These are phyloP conservation scores for Rhodotorula sp. DNA, from an alignment of 1,284 basidiomycete species.

Conservation along the genomic window DNA sequence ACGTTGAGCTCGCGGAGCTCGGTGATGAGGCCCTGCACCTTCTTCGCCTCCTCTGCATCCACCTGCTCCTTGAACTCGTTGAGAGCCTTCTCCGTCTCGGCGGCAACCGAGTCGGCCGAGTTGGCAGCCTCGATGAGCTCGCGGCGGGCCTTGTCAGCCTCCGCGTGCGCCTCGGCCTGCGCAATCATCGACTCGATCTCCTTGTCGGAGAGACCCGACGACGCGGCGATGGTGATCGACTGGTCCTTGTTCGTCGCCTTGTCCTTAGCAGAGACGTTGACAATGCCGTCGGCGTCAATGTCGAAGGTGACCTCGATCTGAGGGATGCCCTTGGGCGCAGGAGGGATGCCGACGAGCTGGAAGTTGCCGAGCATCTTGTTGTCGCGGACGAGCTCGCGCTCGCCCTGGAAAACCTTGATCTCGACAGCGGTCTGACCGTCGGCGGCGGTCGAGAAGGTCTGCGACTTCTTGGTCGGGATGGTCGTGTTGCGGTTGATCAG, in stretches of 20 bases:
- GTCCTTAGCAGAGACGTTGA: slow-evolving; percentile 94
- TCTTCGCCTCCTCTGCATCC: slow-evolving; percentile 86
- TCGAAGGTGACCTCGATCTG: slow-evolving; percentile 99
- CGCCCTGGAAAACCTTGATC: slow-evolving; percentile 71
- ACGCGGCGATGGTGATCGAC: slow-evolving; percentile 88
- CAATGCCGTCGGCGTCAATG: slow-evolving; percentile 85
- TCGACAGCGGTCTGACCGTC: slow-evolving; percentile 83
- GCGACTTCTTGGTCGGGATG: slow-evolving; percentile 99
- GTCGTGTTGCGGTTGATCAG: slow-evolving; percentile 85
- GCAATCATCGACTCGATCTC: slow-evolving; percentile 97
- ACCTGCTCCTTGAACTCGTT: slow-evolving; percentile 97
- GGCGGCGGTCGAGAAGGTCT: slow-evolving; percentile 94
- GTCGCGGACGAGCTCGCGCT: slow-evolving; percentile 94
- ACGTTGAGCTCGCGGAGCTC: slow-evolving; percentile 89
- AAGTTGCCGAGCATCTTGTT: slow-evolving; percentile 99
- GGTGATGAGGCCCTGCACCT: slow-evolving; percentile 78
- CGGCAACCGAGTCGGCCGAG: slow-evolving; percentile 90
- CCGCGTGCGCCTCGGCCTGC: slow-evolving; percentile 90
- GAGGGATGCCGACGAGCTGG: slow-evolving; percentile 96
- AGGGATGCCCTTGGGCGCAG: slow-evolving; percentile 95
- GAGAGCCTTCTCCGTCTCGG: slow-evolving; percentile 96
- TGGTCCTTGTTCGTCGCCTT: slow-evolving; percentile 98
- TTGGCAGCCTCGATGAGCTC: slow-evolving; percentile 93
- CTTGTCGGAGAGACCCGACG: slow-evolving; percentile 90
- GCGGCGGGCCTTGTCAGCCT: slow-evolving; percentile 70